phyloP scores from a whole-genome alignment of 768 basidiomycete species.

The Xerocomus potaroensis region DNA sequence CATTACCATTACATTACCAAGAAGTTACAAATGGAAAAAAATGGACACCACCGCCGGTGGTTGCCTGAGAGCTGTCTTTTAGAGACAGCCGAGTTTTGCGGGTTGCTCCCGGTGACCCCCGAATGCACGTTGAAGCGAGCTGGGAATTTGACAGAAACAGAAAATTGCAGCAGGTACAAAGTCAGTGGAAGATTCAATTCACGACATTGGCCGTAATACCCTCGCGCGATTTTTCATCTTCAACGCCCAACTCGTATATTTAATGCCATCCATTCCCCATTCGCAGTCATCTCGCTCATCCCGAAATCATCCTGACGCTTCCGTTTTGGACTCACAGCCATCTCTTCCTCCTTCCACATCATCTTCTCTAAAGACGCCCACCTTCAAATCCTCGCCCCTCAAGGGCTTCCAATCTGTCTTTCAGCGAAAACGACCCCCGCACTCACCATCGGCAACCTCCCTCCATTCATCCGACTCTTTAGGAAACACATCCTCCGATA shows the following conservation, averaged over 20 bases:
- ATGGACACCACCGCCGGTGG: too few species aligned
- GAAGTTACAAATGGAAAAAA: too few species aligned
- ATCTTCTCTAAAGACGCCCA: conserved; percentile 11
- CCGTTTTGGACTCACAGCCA: conserved; percentile 34
- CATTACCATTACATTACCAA: too few species aligned
- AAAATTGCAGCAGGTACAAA: too few species aligned
- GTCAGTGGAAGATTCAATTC: too few species aligned
- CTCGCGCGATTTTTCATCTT: neutral
- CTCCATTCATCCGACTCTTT: conserved; percentile 43
- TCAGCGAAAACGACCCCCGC: conserved; percentile 36
- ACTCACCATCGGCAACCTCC: conserved; percentile 46
- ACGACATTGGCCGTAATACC: neutral
- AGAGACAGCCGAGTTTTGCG: too few species aligned
- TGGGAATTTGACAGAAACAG: too few species aligned
- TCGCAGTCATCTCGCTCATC: conserved; percentile 35
- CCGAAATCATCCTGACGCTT: conserved; percentile 34
- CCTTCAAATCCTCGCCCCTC: conserved; percentile 30
- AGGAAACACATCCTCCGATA: conserved; percentile 36
- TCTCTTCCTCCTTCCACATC: conserved; percentile 39
- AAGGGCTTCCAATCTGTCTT: conserved; percentile 52
- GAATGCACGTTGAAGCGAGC: neutral
- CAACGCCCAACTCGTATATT: neutral
- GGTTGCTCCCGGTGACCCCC: too few species aligned
- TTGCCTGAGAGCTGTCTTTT: too few species aligned
- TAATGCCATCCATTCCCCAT: conserved; percentile 36